Evolutionary conservation across 2,329 filamentous ascomycete species (phyloP).

Genomic region (Fusarium floridanum): DNA sequence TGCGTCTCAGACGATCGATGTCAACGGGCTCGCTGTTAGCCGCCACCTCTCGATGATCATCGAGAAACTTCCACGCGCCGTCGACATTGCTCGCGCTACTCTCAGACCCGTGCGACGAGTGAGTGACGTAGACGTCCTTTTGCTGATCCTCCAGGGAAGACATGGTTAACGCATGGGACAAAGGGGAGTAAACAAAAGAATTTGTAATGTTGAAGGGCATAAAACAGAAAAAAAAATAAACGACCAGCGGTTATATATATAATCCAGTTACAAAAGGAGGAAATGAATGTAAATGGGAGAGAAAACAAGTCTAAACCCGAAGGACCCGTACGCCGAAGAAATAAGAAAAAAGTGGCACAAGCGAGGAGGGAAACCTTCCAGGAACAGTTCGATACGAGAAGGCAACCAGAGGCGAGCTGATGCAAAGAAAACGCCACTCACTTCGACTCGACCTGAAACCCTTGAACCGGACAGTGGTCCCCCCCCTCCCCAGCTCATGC

Average conservation of each 20-base stretch:
- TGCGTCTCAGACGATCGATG: constrained; percentile 62
- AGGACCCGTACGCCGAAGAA: neutral
- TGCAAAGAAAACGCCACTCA: neutral
- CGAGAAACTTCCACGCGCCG: constrained; percentile 60
- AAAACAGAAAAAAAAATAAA: neutral
- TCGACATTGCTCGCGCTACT: constrained; percentile 52
- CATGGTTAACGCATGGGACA: constrained; percentile 16
- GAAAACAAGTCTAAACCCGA: neutral
- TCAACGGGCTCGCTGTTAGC: constrained; percentile 53
- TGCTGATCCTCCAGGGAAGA: constrained; percentile 20
- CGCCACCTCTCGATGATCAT: constrained; percentile 55
- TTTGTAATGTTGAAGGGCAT: neutral
- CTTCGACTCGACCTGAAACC: constrained; percentile 14
- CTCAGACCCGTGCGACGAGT: constrained; percentile 9
- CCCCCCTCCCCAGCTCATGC: neutral
- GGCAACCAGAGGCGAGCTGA: neutral
- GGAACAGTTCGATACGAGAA: constrained; percentile 1
- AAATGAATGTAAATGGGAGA: constrained; percentile 2
- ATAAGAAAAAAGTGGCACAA: neutral
- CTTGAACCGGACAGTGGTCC: neutral
- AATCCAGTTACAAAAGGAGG: neutral
- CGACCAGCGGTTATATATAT: neutral
- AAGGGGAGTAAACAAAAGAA: neutral
- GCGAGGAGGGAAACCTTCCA: neutral
- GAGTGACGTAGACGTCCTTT: constrained; percentile 19